Evolutionary conservation across 805 yeast species (phyloP).

Genomic region (Candida namnaoensis): DNA sequence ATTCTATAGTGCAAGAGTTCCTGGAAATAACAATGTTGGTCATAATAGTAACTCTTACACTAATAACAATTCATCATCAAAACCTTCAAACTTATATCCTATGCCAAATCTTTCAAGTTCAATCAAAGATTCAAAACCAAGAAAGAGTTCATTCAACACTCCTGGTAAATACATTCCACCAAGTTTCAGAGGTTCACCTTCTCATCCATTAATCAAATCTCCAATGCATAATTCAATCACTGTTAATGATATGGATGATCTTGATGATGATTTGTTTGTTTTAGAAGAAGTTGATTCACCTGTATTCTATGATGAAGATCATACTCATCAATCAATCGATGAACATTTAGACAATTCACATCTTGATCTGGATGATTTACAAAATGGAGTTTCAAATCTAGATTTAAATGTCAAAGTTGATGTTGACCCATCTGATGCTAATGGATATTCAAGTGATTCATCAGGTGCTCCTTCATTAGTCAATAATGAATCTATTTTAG

Average conservation of each 20-base stretch:
- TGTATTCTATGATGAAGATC: background rate
- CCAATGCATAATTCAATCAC: constrained; percentile 7
- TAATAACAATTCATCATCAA: background rate
- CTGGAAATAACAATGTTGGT: constrained; percentile 12
- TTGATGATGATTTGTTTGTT: constrained; percentile 28
- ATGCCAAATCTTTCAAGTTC: background rate
- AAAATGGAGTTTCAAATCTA: background rate
- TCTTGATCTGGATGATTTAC: background rate
- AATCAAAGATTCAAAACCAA: background rate
- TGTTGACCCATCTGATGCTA: constrained; percentile 11
- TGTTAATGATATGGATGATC: constrained; percentile 15
- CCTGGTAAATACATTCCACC: constrained; percentile 67
- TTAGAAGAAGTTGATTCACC: constrained; percentile 22
- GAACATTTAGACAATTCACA: background rate
- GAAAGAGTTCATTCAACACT: constrained; percentile 15
- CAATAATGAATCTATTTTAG: background rate
- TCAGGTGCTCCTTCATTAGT: constrained; percentile 14
- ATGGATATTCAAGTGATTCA: constrained; percentile 7
- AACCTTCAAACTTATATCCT: background rate
- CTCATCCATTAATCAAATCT: constrained; percentile 2
- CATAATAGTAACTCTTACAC: constrained; percentile 3
- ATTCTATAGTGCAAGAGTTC: constrained; percentile 16
- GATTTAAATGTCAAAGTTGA: constrained; percentile 12
- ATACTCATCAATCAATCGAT: background rate
- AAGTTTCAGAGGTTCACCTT: constrained; percentile 44